Base-by-base conservation (phyloP, 345 rosid species). In the Excoecaria agallocha region DNA sequence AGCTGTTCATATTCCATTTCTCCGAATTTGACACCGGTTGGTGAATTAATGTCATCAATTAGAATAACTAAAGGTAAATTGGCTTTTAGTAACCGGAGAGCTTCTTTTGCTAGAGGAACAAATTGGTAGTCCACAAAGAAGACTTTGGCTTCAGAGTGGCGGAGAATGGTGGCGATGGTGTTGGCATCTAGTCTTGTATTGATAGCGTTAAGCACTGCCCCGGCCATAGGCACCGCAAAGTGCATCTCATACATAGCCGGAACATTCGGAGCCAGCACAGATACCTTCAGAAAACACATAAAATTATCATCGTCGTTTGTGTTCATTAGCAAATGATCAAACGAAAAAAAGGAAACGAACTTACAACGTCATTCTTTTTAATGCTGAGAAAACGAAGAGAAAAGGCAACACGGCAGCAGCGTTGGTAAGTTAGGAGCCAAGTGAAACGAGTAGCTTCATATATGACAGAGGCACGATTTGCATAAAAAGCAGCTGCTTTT, bases 231-330 rank as follows among this genome's bases (percentile, higher is more conserved):
- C 65, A 92, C 92, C 0, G 89, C 90, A 52, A 94, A 94, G 79
- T 94, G 97, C 93, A 88, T 81, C 86, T 94, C 98, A 74, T 89
- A 92, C 84, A 84, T 67, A 17, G 97, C 98, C 0, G 97, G 98
- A 69, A 88, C 43, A 66, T 89, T 94, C 0, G 94, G 97, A 43
- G 98, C 97, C 73, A 94, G 71, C 30, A 91, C 83, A 0, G 98
- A 90, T 1, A 93, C 93, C 97, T 93, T 77, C 19, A 30, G 30
- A 30, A 30, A 30, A 2, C 30, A 30, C 30, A 30, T 30, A 30
- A 30, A 30, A 1, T 30, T 30, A 30, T 30, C 30, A 30, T 30
- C 2, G 30, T 30, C 2, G 30, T 30, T 30, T 46, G 5, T 43
- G 12, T 4, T 20, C 0, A 58, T 58, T n/a, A 58, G 3, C 0